A percentile compares a stretch with the other conserved stretches of the same genome.
phyloP scores from a whole-genome alignment of 306 rosid species.

The barrel medic (Medicago truncatula) region DNA sequence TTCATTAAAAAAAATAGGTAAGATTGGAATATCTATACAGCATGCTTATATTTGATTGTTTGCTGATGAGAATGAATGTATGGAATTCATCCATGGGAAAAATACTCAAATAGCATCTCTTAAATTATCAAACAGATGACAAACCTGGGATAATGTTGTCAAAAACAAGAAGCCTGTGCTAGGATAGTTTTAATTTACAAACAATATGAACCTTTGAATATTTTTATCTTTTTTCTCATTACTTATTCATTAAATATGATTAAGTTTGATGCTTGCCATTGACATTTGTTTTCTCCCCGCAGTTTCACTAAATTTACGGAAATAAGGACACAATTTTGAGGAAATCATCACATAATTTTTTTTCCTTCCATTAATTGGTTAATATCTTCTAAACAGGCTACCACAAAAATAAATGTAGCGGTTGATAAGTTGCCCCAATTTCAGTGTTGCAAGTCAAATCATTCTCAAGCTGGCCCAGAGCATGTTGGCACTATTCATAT shows the following conservation, averaged over 20 bases:
- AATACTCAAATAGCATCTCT: background rate
- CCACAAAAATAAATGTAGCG: slow-evolving; percentile 91
- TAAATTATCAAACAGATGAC: slow-evolving; percentile 16
- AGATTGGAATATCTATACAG: slow-evolving; percentile 11
- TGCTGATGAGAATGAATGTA: slow-evolving; percentile 21
- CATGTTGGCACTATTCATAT: slow-evolving; percentile 92
- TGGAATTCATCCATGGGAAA: slow-evolving; percentile 28
- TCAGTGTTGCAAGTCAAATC: slow-evolving; percentile 61
- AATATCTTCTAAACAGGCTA: slow-evolving; percentile 69
- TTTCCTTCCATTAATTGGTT: slow-evolving; percentile 29
- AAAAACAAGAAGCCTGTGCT: background rate
- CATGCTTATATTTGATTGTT: slow-evolving; percentile 1
- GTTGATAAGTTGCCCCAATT: slow-evolving; percentile 87
- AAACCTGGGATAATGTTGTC: slow-evolving; percentile 15
- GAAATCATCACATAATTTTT: background rate
- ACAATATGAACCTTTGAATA: background rate
- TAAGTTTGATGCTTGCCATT: slow-evolving; percentile 7
- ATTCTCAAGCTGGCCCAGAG: slow-evolving; percentile 77
- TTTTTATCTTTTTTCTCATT: background rate
- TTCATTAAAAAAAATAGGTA: slow-evolving; percentile 1
- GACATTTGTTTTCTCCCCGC: background rate
- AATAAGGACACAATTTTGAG: slow-evolving; percentile 12
- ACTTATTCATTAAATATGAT: slow-evolving; percentile 20
- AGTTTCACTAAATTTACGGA: slow-evolving; percentile 5
- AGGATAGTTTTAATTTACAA: slow-evolving; percentile 11